These are phyloP conservation scores for Globisporangium spinosum DNA, from an alignment of 352 stramenopile species.

Conservation along the genomic window DNA sequence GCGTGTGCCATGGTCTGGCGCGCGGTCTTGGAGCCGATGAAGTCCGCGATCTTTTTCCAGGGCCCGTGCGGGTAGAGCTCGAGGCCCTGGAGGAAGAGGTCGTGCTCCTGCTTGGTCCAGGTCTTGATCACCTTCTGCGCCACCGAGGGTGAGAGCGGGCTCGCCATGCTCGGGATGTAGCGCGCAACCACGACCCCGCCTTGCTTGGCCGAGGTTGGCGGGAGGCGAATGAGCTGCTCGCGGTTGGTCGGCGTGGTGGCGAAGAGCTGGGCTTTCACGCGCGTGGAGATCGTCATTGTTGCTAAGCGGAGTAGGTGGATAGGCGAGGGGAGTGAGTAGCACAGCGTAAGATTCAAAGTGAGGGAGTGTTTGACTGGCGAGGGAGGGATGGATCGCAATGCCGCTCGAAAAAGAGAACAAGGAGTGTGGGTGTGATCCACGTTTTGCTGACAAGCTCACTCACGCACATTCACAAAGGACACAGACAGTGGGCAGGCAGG, in stretches of 20 bases:
- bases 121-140: slow-evolving; percentile 24
- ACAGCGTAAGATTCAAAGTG: slow-evolving; percentile 12
- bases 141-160: slow-evolving; percentile 19
- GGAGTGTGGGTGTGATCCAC: not conserved
- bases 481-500: not conserved
- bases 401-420: slow-evolving; percentile 3
- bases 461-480: not conserved
- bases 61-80: slow-evolving; percentile 24
- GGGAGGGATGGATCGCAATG: not conserved
- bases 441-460: not conserved
- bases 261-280: slow-evolving; percentile 24
- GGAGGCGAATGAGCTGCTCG: slow-evolving; percentile 24
- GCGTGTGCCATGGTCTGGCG: slow-evolving; percentile 30
- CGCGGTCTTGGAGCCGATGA: slow-evolving; percentile 25
- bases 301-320: not conserved
- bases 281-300: slow-evolving; percentile 25
- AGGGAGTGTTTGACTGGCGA: slow-evolving; percentile 1
- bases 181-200: slow-evolving; percentile 33
- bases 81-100: slow-evolving; percentile 26
- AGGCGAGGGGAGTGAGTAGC: not conserved
- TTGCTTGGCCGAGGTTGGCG: slow-evolving; percentile 22
- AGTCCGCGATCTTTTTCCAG: slow-evolving; percentile 26
- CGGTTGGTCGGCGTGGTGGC: slow-evolving; percentile 19
- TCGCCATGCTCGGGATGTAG: slow-evolving; percentile 17
- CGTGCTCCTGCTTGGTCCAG: slow-evolving; percentile 27